These are phyloP conservation scores for Alisma plantagoaquatica DNA, from an alignment of 106 monocot species.

Conservation along the genomic window DNA sequence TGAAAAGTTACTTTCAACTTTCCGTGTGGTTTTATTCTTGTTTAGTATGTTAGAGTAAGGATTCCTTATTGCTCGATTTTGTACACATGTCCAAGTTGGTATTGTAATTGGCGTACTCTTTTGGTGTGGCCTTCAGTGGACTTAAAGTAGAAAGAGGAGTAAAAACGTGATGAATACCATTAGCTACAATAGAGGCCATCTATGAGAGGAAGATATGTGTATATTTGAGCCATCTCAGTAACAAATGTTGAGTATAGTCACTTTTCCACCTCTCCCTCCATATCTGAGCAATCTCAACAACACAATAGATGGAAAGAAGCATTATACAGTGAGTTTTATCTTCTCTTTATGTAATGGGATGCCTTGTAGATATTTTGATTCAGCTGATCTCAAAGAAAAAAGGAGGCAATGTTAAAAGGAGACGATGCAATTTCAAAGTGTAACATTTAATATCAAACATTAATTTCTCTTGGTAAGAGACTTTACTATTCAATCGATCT, in stretches of 20 bases:
- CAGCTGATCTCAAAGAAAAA: no score
- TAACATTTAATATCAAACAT: no score
- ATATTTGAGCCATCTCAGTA: conserved; percentile 71
- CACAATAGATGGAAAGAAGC: conserved; percentile 83
- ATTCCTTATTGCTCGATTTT: conserved; percentile 66
- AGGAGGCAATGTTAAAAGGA: no score
- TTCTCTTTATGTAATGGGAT: conserved; percentile 49
- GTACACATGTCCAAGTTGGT: conserved; percentile 85
- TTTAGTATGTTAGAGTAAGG: conserved; percentile 5
- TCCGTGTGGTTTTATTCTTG: conserved; percentile 17
- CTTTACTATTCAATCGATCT: no score
- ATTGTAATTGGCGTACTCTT: conserved; percentile 99
- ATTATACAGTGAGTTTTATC: conserved; percentile 57
- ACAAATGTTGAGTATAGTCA: conserved; percentile 84
- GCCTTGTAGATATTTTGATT: conserved; percentile 74
- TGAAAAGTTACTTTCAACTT: conserved; percentile 1
- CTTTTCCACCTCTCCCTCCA: no score
- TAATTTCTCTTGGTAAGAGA: no score
- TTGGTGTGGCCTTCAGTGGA: conserved; percentile 90
- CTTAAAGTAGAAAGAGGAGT: conserved; percentile 85
- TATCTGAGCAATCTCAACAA: no score
- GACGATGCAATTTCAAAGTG: no score
- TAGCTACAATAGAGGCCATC: conserved; percentile 91
- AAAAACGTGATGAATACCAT: conserved; percentile 72
- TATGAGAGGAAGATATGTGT: conserved; percentile 72